These are phyloP conservation scores for Annulohypoxylon truncatum DNA, from an alignment of 2,329 filamentous ascomycete genomes.

Conservation along the genomic window DNA sequence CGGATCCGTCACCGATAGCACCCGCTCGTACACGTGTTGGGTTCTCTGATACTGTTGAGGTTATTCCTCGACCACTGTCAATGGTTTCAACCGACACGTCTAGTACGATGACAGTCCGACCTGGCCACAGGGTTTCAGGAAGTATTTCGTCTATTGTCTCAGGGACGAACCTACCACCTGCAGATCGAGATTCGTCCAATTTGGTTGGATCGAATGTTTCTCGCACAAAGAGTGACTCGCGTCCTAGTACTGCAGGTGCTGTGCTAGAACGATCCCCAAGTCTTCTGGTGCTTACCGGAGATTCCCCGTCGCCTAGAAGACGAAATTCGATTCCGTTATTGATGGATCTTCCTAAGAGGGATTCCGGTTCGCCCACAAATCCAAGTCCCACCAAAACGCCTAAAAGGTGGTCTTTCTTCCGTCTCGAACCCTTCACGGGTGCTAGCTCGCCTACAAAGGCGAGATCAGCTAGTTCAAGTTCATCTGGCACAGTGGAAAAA, in stretches of 20 bases:
- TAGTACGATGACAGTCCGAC: conserved; percentile 76
- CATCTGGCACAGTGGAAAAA: conserved; percentile 54
- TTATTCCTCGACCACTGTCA: conserved; percentile 84
- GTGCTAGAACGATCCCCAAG: conserved; percentile 67
- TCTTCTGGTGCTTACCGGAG: conserved; percentile 49
- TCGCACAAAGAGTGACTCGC: conserved; percentile 59
- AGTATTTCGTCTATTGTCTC: conserved; percentile 84
- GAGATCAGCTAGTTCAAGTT: conserved; percentile 61
- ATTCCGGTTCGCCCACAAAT: conserved; percentile 51
- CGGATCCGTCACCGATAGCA: conserved; percentile 49
- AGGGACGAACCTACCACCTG: conserved; percentile 58
- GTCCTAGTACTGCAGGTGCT: conserved; percentile 79
- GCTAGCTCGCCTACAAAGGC: conserved; percentile 60
- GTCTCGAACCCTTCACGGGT: conserved; percentile 65
- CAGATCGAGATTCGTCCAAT: conserved; percentile 55
- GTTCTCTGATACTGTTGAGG: conserved; percentile 86
- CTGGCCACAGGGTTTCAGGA: conserved; percentile 78
- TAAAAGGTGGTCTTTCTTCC: conserved; percentile 72
- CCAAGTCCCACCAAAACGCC: conserved; percentile 63
- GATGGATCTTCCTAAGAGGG: conserved; percentile 54
- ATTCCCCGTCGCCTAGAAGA: conserved; percentile 57
- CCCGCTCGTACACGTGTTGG: conserved; percentile 74
- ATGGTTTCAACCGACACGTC: conserved; percentile 86
- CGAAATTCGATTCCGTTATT: conserved; percentile 71
- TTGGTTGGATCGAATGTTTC: conserved; percentile 55